Conservation (phyloP, 805 yeast genomes). For the Sugiyamaella smithiae region DNA sequence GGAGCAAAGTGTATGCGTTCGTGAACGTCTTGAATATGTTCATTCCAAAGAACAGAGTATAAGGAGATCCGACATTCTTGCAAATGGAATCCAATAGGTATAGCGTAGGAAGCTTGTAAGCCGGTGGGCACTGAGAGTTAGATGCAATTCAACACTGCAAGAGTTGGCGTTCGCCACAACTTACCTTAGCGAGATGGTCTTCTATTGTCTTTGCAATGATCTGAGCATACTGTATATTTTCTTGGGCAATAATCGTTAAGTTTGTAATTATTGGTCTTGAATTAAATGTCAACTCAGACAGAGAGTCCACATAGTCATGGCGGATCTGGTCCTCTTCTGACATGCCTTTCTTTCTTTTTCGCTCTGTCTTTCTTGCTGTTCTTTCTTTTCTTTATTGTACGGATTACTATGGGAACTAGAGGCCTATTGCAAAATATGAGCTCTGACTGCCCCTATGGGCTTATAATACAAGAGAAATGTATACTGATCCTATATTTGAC, state of each 20-base stretch:
- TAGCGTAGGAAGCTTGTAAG: constrained; percentile 77
- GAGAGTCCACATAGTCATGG: constrained; percentile 66
- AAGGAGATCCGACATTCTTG: constrained; percentile 87
- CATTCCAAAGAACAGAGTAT: constrained; percentile 71
- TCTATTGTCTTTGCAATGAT: constrained; percentile 76
- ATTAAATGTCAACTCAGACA: constrained; percentile 75
- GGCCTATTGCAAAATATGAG: neutral
- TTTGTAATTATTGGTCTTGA: constrained; percentile 86
- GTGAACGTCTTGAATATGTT: constrained; percentile 69
- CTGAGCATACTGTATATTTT: constrained; percentile 71
- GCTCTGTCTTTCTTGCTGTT: neutral
- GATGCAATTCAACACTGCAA: too few relatives aligned
- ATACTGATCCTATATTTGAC: constrained; percentile 1
- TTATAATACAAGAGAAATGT: neutral
- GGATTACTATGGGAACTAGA: constrained; percentile 1
- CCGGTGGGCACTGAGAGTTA: constrained; percentile 73
- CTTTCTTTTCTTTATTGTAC: neutral
- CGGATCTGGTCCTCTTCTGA: constrained; percentile 35
- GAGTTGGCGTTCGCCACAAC: too few relatives aligned
- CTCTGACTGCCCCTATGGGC: neutral
- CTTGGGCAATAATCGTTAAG: constrained; percentile 82
- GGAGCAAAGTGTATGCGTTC: constrained; percentile 73
- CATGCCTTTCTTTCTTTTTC: neutral
- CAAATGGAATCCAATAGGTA: constrained; percentile 88
- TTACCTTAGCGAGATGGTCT: constrained; percentile 60